Percentiles rank a stretch among this genome's conserved stretches.
Conservation (phyloP, 768 basidiomycete genomes). For the Tylopilus sp. region DNA sequence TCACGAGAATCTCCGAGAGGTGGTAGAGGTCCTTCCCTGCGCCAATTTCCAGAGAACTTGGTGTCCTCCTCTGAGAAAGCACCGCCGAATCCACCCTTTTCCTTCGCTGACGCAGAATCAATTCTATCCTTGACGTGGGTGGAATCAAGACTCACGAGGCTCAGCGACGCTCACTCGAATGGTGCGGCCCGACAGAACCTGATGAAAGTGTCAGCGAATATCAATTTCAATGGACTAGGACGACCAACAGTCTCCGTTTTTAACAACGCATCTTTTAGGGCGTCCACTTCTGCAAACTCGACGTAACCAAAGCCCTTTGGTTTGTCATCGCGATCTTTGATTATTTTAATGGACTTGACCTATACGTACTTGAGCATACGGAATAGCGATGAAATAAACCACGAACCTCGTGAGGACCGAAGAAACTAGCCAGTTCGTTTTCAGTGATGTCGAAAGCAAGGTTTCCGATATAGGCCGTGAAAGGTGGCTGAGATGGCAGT, state of each 20-base stretch:
- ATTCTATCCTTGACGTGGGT: constrained; percentile 1
- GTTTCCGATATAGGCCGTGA: constrained; percentile 96
- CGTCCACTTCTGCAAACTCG: constrained; percentile 87
- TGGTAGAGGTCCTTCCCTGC: constrained; percentile 83
- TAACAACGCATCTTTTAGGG: constrained; percentile 77
- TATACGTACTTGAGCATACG: constrained; percentile 25
- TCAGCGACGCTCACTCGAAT: constrained; percentile 95
- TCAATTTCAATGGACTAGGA: background rate
- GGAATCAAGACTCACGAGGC: constrained; percentile 65
- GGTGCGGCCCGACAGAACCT: constrained; percentile 74
- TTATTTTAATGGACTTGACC: constrained; percentile 88
- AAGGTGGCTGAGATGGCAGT: constrained; percentile 93
- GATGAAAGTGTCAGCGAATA: background rate
- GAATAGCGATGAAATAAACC: background rate
- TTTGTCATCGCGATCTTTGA: constrained; percentile 88
- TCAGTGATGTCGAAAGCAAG: constrained; percentile 91
- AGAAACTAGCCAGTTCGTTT: constrained; percentile 76
- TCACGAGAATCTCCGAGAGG: constrained; percentile 61
- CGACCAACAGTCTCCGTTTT: constrained; percentile 65
- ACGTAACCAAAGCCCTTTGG: constrained; percentile 98
- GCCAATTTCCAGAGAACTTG: constrained; percentile 84
- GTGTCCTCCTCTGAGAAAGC: constrained; percentile 59
- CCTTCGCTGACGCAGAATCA: constrained; percentile 58
- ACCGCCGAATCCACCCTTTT: constrained; percentile 56
- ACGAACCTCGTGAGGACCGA: constrained; percentile 59